Evolutionary conservation across 1,284 basidiomycete genomes (phyloP).

Genomic region (Cystobasidiaceae sp.): DNA sequence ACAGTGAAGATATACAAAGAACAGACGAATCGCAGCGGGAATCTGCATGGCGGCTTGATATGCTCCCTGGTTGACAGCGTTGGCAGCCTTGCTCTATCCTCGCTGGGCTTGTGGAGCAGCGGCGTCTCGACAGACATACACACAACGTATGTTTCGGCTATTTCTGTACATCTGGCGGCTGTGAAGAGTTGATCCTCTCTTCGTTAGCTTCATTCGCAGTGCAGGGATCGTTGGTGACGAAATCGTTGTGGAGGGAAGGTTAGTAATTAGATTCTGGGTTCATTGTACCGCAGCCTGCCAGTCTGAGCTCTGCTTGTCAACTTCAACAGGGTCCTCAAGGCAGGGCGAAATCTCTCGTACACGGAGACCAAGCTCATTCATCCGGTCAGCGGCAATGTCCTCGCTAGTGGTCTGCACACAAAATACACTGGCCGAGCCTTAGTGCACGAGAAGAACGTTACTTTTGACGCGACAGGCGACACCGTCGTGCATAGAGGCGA

Average conservation of each 20-base stretch:
- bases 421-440: constrained; percentile 10
- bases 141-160: constrained; percentile 59
- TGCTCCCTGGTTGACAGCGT: constrained; percentile 77
- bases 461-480: constrained; percentile 8
- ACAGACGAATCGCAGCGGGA: constrained; percentile 13
- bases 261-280: neutral
- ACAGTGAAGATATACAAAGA: constrained; percentile 20
- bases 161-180: neutral
- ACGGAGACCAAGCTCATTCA: constrained; percentile 37
- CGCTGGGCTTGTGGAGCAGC: constrained; percentile 75
- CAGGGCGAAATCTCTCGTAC: constrained; percentile 13
- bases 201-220: constrained; percentile 17
- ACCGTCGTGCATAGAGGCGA: neutral
- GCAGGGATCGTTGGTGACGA: constrained; percentile 10
- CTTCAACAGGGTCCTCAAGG: constrained; percentile 11
- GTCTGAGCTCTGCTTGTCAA: neutral
- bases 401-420: constrained; percentile 27
- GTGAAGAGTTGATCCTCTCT: neutral
- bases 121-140: constrained; percentile 84
- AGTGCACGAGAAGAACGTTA: constrained; percentile 13
- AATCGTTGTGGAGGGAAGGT: constrained; percentile 20
- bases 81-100: constrained; percentile 74
- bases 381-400: constrained; percentile 36
- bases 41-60: constrained; percentile 75
- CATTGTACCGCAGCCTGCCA: neutral